Evolutionary conservation across 495 filamentous ascomycete genomes (phyloP).

Genomic region (Penicillium daleae): DNA sequence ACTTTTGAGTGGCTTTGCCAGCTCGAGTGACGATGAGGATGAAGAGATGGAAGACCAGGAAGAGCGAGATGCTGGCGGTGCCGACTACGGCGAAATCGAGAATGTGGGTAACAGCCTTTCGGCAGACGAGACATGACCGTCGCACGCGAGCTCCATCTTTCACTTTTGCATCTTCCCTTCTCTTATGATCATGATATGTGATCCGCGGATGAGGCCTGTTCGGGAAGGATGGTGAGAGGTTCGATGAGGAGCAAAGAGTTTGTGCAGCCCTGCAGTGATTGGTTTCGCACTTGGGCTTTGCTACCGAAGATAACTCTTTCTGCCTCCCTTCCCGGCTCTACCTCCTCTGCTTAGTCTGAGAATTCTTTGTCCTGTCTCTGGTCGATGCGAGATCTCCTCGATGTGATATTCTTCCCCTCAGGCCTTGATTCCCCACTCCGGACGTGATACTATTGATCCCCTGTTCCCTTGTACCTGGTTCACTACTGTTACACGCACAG

Average conservation of each 20-base stretch:
- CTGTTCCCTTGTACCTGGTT: background rate
- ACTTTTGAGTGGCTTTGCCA: conserved; percentile 91
- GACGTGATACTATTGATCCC: background rate
- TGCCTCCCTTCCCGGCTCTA: background rate
- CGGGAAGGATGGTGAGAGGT: background rate
- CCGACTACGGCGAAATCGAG: conserved; percentile 55
- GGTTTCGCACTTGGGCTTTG: background rate
- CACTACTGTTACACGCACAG: background rate
- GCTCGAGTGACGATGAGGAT: conserved; percentile 94
- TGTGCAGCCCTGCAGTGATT: conserved; percentile 1
- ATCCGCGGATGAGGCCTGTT: conserved; percentile 1
- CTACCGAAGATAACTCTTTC: background rate
- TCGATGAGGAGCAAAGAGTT: background rate
- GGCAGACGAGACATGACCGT: conserved; percentile 50
- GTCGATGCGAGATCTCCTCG: background rate
- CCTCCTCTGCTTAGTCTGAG: background rate
- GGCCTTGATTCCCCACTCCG: background rate
- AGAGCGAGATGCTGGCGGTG: conserved; percentile 51
- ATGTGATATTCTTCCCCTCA: background rate
- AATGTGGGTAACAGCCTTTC: conserved; percentile 68
- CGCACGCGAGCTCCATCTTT: conserved; percentile 10
- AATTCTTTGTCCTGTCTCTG: background rate
- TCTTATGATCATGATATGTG: conserved; percentile 1
- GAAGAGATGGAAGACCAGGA: conserved; percentile 92
- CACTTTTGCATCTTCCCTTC: conserved; percentile 10